A percentile compares a stretch with the other conserved stretches of the same genome.
Conservation (phyloP, 108 stramenopile species). For the Aureococcus anophagefferens region DNA sequence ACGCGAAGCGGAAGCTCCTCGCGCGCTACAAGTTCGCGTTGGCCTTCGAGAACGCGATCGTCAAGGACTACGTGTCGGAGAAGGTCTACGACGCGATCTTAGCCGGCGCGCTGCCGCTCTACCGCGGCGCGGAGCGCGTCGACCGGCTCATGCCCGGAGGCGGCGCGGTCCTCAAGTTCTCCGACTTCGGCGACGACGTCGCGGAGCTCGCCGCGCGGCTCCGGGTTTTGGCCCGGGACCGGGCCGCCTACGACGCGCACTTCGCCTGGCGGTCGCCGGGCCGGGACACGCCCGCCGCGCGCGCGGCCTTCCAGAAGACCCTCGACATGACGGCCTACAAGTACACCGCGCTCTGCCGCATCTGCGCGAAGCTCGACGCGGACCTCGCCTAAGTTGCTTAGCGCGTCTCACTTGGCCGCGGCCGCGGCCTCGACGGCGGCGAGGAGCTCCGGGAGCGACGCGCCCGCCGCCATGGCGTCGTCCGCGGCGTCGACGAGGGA, state of each 20-base stretch:
- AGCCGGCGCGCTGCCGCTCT: constrained; percentile 32
- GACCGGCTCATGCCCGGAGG: constrained; percentile 17
- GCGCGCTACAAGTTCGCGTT: constrained; percentile 31
- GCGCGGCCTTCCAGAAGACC: background rate
- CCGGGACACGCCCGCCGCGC: background rate
- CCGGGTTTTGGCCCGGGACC: constrained; percentile 8
- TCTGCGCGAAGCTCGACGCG: background rate
- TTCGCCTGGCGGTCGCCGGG: constrained; percentile 19
- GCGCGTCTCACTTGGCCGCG: too few species aligned
- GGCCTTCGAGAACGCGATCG: constrained; percentile 36
- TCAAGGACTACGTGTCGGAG: constrained; percentile 31
- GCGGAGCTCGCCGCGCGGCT: constrained; percentile 13
- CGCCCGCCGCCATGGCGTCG: too few species aligned
- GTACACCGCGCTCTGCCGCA: constrained; percentile 6
- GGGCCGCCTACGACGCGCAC: constrained; percentile 16
- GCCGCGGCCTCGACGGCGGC: too few species aligned
- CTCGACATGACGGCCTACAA: constrained; percentile 16
- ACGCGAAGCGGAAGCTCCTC: constrained; percentile 24
- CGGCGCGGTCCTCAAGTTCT: constrained; percentile 16
- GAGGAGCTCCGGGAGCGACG: too few species aligned
- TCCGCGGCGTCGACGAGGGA: too few species aligned
- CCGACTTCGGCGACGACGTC: constrained; percentile 11
- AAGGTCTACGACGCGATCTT: constrained; percentile 40
- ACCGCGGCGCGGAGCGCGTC: constrained; percentile 26
- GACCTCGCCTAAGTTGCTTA: background rate